Conservation (phyloP, 2,329 filamentous ascomycete species). For the Periconia macrospinosa region DNA sequence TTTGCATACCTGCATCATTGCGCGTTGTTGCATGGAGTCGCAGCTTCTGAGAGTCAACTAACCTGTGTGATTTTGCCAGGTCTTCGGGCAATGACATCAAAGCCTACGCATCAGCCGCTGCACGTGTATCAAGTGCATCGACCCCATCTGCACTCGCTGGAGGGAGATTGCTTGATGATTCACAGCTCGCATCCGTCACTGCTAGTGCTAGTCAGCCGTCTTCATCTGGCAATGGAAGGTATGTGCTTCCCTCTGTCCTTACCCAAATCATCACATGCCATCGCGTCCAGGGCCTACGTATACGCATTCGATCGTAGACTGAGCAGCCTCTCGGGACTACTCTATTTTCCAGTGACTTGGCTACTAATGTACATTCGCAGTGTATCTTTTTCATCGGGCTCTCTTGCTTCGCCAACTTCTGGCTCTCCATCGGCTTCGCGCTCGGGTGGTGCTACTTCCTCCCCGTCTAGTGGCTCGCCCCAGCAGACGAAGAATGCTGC, state of each 20-base stretch:
- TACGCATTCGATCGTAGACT: neutral
- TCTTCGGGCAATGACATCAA: neutral
- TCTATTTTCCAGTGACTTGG: neutral
- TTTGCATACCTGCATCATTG: no score
- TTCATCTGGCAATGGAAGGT: neutral
- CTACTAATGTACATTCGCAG: neutral
- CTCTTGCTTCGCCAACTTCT: neutral
- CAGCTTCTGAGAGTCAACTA: conserved; percentile 1
- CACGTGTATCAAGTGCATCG: conserved; percentile 3
- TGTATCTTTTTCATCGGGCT: conserved; percentile 1
- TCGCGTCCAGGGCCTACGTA: neutral
- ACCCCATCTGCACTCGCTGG: conserved; percentile 8
- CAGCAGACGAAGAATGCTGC: neutral
- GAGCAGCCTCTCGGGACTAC: neutral
- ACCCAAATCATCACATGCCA: neutral
- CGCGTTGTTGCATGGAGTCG: no score
- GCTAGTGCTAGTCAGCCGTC: neutral
- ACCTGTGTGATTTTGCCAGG: neutral
- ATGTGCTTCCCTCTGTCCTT: neutral
- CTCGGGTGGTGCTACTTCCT: neutral
- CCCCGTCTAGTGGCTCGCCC: neutral
- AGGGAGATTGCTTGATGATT: conserved; percentile 18
- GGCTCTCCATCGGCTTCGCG: neutral
- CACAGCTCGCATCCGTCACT: conserved; percentile 15
- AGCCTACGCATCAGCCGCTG: conserved; percentile 1